phyloP scores from a whole-genome alignment of 2,329 filamentous ascomycete species.

The Polychaeton citri region DNA sequence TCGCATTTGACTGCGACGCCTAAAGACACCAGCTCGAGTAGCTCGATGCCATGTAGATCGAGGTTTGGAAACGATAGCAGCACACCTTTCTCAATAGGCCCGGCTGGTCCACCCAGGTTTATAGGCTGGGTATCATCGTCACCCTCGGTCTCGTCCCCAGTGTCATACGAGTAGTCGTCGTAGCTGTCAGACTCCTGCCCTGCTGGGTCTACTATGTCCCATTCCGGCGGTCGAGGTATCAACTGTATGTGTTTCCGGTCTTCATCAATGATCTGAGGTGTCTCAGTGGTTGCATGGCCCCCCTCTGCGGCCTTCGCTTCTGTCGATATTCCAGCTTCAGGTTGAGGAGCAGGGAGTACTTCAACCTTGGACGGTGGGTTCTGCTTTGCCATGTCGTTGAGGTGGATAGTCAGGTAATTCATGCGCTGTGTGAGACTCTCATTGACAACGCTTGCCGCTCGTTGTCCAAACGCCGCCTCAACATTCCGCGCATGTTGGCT shows the following conservation, averaged over 20 bases:
- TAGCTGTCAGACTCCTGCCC: slow-evolving; percentile 18
- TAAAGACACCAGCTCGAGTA: slow-evolving; percentile 55
- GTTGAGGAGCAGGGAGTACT: background rate
- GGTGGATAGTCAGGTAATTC: slow-evolving; percentile 60
- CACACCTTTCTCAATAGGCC: slow-evolving; percentile 52
- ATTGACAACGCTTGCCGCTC: slow-evolving; percentile 42
- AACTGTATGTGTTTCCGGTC: slow-evolving; percentile 54
- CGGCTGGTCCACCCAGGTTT: slow-evolving; percentile 23
- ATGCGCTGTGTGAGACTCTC: slow-evolving; percentile 59
- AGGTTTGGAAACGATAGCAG: slow-evolving; percentile 65
- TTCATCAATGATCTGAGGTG: slow-evolving; percentile 11
- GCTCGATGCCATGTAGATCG: slow-evolving; percentile 63
- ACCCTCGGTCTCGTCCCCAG: slow-evolving; percentile 36
- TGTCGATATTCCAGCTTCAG: background rate
- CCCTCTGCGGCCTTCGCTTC: background rate
- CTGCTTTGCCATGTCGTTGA: slow-evolving; percentile 43
- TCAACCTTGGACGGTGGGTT: slow-evolving; percentile 6
- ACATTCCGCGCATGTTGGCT: slow-evolving; percentile 45
- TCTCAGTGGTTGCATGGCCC: background rate
- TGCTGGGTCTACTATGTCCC: slow-evolving; percentile 33
- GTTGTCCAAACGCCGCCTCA: slow-evolving; percentile 51
- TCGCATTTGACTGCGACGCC: slow-evolving; percentile 64
- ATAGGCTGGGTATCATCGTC: slow-evolving; percentile 28
- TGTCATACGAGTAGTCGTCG: slow-evolving; percentile 28
- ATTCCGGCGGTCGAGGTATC: slow-evolving; percentile 67